Evolutionary conservation across 306 rosid species (phyloP).

Genomic region (Ormosia emarginata): DNA sequence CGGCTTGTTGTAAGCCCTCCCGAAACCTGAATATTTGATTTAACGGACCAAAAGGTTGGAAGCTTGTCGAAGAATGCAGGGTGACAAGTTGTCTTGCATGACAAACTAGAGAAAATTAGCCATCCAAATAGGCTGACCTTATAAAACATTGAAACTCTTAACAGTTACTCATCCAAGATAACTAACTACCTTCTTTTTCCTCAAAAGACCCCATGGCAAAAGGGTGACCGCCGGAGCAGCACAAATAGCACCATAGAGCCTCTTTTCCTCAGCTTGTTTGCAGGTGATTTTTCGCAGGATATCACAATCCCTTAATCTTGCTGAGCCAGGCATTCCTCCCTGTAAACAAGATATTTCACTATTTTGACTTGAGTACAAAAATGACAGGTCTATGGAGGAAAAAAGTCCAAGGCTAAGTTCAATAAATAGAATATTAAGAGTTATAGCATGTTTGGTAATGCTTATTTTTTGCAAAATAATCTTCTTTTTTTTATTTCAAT

Average conservation of each 20-base stretch:
- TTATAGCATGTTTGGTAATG: too few species aligned
- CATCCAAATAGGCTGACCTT: slow-evolving; percentile 10
- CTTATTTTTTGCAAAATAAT: too few species aligned
- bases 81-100: slow-evolving; percentile 82
- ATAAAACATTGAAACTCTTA: slow-evolving; percentile 7
- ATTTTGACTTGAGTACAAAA: neutral
- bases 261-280: slow-evolving; percentile 74
- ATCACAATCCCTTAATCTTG: slow-evolving; percentile 75
- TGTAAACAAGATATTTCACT: slow-evolving; percentile 12
- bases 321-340: slow-evolving; percentile 99
- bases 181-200: slow-evolving; percentile 61
- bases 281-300: slow-evolving; percentile 62
- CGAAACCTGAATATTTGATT: slow-evolving; percentile 83
- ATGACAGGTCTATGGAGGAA: neutral
- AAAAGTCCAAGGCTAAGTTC: too few species aligned
- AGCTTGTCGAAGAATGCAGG: slow-evolving; percentile 92
- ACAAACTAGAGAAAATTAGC: slow-evolving; percentile 55
- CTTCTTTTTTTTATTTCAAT: too few species aligned
- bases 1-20: slow-evolving; percentile 88
- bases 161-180: slow-evolving; percentile 8
- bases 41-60: slow-evolving; percentile 94
- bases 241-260: slow-evolving; percentile 91
- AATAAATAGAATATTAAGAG: too few species aligned
- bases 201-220: slow-evolving; percentile 93
- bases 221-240: slow-evolving; percentile 97